Base-by-base conservation (phyloP, 352 stramenopile species). In the Phytophthora quininea region DNA sequence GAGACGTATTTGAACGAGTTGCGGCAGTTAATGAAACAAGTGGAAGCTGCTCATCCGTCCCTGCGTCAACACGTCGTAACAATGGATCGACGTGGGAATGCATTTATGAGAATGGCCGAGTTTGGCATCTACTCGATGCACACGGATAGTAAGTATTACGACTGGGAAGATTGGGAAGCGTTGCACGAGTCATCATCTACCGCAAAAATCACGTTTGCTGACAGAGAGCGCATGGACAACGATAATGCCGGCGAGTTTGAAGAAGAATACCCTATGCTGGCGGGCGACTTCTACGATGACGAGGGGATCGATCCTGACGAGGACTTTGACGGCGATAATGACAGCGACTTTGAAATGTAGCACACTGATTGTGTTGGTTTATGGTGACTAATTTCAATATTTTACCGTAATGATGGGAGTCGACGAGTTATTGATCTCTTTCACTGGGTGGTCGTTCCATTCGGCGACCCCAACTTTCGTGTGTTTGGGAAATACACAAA, bases 401-500 rank as follows among this genome's bases (percentile, higher is more conserved):
- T 24, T 24, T 24, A 24, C 19, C 19, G 19, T 24, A 24, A 24
- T 24, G 19, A 24, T 24, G 19, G 19, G 19, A 24, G 19, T 24
- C 19, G 19, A 24, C 19, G 19, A 24, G 68, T 29, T 66, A 1
- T 15, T 77, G 3, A 53, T 24, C 46, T 11, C 42, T 82, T 79
- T 52, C 55, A 79, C 45, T 82, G 70, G 62, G 60, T 79, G 5
- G 58, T 74, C 10, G 67, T 62, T 32, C 70, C 71, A 0, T 82
- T 75, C 58, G 63, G 59, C 2, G 69, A 76, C 30, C 61, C 65
- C 5, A 79, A 71, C 56, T 81, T 84, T 54, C 67, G 70, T 0
- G 50, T 57, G 4, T 84, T 80, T 15, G 76, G 73, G 5, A 58
- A 73, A 15, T 33, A 74, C 49, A 14, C 45, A 0, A 81, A 81